Base-by-base conservation (phyloP, 768 basidiomycete species). In the Suillus subaureus region DNA sequence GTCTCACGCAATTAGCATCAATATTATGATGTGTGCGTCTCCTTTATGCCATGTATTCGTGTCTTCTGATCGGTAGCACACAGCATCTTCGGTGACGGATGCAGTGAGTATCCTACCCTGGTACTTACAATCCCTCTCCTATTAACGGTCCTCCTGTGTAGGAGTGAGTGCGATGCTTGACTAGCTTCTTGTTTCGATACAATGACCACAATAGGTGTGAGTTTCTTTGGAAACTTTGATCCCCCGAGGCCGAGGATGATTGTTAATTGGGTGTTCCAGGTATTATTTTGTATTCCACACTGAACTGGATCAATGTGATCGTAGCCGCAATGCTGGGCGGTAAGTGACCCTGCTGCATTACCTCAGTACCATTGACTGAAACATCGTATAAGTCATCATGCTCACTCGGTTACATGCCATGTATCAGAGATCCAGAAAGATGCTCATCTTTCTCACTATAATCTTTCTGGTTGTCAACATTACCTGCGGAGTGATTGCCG, bases 1-100 rank as follows among this genome's bases (percentile, higher is more conserved):
- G 16, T 52, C 51, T 16, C 35, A 23, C 55, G 8, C 33, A 35
- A n/a, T 23, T 37, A 35, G 33, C 18, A 55, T 55, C 11, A 35
- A 55, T 55, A 55, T n/a, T 52, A 28, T 28, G 28, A 52, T 55
- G 31, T 4, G 54, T 55, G 21, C 11, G 54, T 55, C 21, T 35
- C 21, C 31, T 55, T 35, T 35, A 52, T 55, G n/a, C 54, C 35
- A 18, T 18, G 16, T 52, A 18, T 52, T 18, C 33, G 54, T 3
- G 18, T 55, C 54, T n/a, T 55, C 54, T 55, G 31, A 55, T 35
- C 11, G 21, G 31, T 35, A 11, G 21, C 54, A 55, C n/a, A 37
- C 35, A 56, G 55, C 13, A n/a, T 37, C 55, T n/a, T 35, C 55
- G 13, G 12, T 37, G n/a, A 56, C 55, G 37, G 55, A 56, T 56